Percentiles rank a stretch among this genome's conserved stretches.
Evolutionary conservation across 106 monocot genomes (phyloP).

Genomic region (Phalaenopsis aphrodite): DNA sequence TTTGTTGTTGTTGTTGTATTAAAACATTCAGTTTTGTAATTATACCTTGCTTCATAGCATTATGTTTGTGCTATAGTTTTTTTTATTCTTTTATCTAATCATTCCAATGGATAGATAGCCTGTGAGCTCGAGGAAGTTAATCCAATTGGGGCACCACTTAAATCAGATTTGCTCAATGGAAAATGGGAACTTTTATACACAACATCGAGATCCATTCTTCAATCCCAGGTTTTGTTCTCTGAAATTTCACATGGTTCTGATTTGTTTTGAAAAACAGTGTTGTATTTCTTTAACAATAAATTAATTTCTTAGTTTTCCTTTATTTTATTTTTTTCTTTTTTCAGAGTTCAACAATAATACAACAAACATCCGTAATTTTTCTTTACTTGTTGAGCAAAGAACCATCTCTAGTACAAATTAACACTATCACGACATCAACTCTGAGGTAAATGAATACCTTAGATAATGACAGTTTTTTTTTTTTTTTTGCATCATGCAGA

Average conservation of each 20-base stretch:
- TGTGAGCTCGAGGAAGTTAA: conserved; percentile 57
- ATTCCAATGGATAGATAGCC: conserved; percentile 43
- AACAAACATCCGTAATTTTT: not conserved
- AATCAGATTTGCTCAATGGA: conserved; percentile 86
- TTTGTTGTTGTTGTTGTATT: not conserved
- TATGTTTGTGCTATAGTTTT: no score
- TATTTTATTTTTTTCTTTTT: no score
- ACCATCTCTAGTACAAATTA: not conserved
- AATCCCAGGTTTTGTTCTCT: conserved; percentile 37
- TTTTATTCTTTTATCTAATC: not conserved
- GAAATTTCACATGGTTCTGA: not conserved
- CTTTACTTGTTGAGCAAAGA: not conserved
- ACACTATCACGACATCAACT: not conserved
- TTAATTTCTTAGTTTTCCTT: no score
- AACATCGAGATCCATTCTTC: conserved; percentile 72
- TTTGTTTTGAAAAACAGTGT: not conserved
- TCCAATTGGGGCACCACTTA: conserved; percentile 70
- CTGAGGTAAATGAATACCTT: not conserved
- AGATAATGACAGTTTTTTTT: not conserved
- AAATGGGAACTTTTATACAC: conserved; percentile 98
- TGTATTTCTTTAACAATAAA: no score
- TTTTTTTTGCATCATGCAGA: conserved; percentile 31
- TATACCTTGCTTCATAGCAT: not conserved
- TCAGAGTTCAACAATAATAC: not conserved
- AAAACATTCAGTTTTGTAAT: not conserved